Evolutionary conservation across 2,329 filamentous ascomycete genomes (phyloP), one percentile per base, ranked within the genome.

Genomic region (Plectosphaerella sp.): DNA sequence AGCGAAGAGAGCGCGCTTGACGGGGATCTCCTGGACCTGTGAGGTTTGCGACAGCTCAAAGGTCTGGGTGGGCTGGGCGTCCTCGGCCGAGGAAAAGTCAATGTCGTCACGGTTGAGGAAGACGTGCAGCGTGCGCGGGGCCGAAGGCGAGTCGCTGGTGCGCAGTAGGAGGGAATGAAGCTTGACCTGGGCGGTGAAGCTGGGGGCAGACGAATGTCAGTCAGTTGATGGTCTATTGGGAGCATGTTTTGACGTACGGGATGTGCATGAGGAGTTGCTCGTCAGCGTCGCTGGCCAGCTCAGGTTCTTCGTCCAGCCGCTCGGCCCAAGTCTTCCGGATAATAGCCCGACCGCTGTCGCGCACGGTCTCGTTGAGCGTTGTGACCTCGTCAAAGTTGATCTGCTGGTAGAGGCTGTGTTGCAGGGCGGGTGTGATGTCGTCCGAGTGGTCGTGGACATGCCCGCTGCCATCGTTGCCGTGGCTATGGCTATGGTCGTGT

Each of bases 221-320:
- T 11, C 41, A 45, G 28, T 14, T 22, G 3, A 14, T 42, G 35
- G 8, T 39, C n/a, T 11, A 28, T 43, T n/a, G n/a, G 9, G 5
- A 25, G 6, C 22, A 14, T 20, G 28, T 22, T 36, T 11, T 42
- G 16, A 77, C 88, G 60, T 73, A 95, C 88, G 94, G 94, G 37
- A 97, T 81, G 57, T 87, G 86, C 79, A 99, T 90, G 52, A 99
- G 74, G n/a, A 99, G 71, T 74, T 99, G 91, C 74, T 96, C 91
- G 67, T 97, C 94, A 0, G 87, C 85, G 66, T 95, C 89, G 64
- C 91, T 96, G 62, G 80, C 82, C 28, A 99, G 78, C 71, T 95
- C 88, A 0, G 91, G 90, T 61, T 83, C 73, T 3, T 79, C 68
- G 15, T 83, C 70, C 54, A 97, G 69, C 51, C 94, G 78, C 70